Evolutionary conservation across 768 basidiomycete species (phyloP), one percentile per base, ranked within the genome.

Genomic region (Boletus reticulatus): DNA sequence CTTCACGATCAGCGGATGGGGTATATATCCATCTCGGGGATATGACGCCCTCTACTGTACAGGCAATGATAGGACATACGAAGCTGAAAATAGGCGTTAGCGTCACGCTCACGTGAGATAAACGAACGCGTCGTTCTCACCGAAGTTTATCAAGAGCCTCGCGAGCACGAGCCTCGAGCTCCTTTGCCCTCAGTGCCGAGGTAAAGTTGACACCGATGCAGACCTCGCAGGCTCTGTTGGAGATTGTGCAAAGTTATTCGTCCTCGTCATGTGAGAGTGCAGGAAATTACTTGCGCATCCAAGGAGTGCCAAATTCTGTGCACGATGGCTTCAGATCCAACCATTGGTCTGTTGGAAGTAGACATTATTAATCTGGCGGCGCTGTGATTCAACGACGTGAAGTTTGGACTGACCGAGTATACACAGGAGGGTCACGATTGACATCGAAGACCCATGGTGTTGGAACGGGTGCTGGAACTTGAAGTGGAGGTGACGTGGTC

Each of bases 21-120:
- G 49, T 56, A 27, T 70, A 68, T 16, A 65, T 42, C 59, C 56
- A 65, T 49, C 47, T 54, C 12, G 63, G 63, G 24, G 63, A 58
- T 9, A 11, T 22, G 22, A 38, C 8, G 13, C 49, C 54, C 27
- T 65, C 60, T 38, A 48, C 22, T 7, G 52, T 54, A 42, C 60
- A 62, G 0, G 63, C 60, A 27, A 65, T 54, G 48, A 62, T 50
- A 13, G 63, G 63, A 48, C 55, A 64, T 9, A 64, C 52, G 36
- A 62, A 64, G n/a, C 60, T 64, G 20, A 13, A 14, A 36, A 36
- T 14, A 6, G 34, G 34, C 13, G 27, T 36, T 6, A 36, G 34
- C 14, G 34, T 36, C 34, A 36, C 14, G 14, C 4, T 20, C 2
- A 12, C 11, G 10, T 9, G n/a, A 29, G 27, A 9, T 29, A 29